Evolutionary conservation across 176 grass and related monocot genomes (phyloP).

Genomic region (Carex pumila): DNA sequence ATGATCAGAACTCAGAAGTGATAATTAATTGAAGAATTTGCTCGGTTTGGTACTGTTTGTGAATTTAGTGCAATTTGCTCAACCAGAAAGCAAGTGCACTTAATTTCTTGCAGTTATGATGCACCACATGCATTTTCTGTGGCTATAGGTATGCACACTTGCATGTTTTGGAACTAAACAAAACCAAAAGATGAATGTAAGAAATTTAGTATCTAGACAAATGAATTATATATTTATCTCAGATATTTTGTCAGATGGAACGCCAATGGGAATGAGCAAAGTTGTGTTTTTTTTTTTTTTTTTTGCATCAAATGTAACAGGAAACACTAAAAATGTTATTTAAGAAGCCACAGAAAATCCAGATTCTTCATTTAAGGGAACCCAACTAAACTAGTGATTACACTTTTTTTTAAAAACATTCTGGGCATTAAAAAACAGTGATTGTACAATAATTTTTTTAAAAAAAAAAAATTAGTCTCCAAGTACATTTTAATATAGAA

Average conservation of each 20-base stretch:
- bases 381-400: not conserved
- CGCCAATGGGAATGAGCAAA: not conserved
- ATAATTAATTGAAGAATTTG: not conserved
- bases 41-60: not conserved
- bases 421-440: too few relatives aligned
- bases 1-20: too few relatives aligned
- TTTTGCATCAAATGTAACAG: not conserved
- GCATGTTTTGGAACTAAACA: not conserved
- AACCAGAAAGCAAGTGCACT: constrained; percentile 7
- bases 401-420: too few relatives aligned
- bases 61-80: constrained; percentile 10
- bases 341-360: not conserved
- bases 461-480: too few relatives aligned
- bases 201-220: not conserved
- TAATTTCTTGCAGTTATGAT: not conserved
- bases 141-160: not conserved
- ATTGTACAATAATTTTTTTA: too few relatives aligned
- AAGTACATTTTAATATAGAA: too few relatives aligned
- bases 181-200: not conserved
- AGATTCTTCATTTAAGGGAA: not conserved
- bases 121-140: constrained; percentile 5
- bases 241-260: too few relatives aligned
- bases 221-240: too few relatives aligned
- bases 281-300: not conserved
- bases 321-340: not conserved